phyloP scores from a whole-genome alignment of 2,329 filamentous ascomycete genomes.

The Apiospora marii region DNA sequence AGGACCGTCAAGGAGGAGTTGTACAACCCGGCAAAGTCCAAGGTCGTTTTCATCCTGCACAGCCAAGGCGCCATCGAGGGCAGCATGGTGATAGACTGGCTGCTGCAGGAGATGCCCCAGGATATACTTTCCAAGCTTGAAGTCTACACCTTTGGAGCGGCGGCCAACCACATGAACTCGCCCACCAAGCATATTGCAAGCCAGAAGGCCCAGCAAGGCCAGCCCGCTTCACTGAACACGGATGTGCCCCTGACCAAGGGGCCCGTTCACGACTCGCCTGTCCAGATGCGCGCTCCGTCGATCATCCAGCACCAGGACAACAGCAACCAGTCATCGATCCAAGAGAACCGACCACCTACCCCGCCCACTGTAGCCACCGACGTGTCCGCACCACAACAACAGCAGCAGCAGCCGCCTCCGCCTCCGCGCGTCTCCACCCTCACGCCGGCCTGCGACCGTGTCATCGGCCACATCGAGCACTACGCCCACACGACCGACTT shows the following conservation, averaged over 20 bases:
- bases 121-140: conserved; percentile 73
- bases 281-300: conserved; percentile 30
- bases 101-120: conserved; percentile 74
- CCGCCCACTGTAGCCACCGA: conserved; percentile 44
- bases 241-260: conserved; percentile 57
- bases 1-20: conserved; percentile 68
- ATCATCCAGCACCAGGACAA: neutral
- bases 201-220: conserved; percentile 47
- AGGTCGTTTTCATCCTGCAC: conserved; percentile 78
- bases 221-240: conserved; percentile 79
- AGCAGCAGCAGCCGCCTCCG: neutral
- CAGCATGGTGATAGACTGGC: conserved; percentile 77
- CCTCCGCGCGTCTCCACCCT: conserved; percentile 29
- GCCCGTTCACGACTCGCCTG: conserved; percentile 39
- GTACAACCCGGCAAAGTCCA: conserved; percentile 67
- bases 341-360: conserved; percentile 35
- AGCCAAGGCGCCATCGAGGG: conserved; percentile 81
- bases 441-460: conserved; percentile 51
- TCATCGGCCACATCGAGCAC: conserved; percentile 79
- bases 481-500: conserved; percentile 80
- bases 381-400: conserved; percentile 14
- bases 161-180: conserved; percentile 23
- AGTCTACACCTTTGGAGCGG: conserved; percentile 71
- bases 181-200: conserved; percentile 10
- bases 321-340: neutral